These are phyloP conservation scores for Dipteronia dyeriana DNA, from an alignment of 345 rosid species.

Conservation along the genomic window DNA sequence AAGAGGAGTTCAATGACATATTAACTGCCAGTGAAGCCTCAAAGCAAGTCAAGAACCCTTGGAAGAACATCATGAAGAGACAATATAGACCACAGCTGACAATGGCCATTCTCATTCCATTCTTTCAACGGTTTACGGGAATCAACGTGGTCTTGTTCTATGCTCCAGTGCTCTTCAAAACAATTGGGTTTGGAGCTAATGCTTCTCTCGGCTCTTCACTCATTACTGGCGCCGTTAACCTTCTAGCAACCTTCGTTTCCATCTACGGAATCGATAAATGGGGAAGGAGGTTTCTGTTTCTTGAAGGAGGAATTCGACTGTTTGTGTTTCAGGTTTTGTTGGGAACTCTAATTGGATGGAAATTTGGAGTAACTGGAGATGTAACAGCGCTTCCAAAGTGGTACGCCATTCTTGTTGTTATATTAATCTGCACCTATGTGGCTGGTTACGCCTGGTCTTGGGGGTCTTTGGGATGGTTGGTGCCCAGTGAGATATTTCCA, in stretches of 20 bases:
- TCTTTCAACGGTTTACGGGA: too few relatives aligned
- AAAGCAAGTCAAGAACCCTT: too few relatives aligned
- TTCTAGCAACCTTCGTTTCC: constrained; percentile 34
- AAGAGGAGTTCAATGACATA: too few relatives aligned
- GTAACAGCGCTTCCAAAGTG: neutral
- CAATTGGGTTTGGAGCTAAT: constrained; percentile 47
- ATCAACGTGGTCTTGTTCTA: constrained; percentile 53
- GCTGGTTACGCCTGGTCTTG: neutral
- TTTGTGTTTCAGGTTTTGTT: constrained; percentile 31
- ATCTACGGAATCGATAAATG: constrained; percentile 34
- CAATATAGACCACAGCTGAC: too few relatives aligned
- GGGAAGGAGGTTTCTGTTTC: constrained; percentile 46
- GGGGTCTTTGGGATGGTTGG: constrained; percentile 12
- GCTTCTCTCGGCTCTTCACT: constrained; percentile 41
- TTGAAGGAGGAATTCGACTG: constrained; percentile 50
- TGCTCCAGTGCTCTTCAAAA: constrained; percentile 51
- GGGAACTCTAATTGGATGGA: constrained; percentile 2
- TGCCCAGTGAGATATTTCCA: constrained; percentile 8
- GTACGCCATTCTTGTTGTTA: neutral
- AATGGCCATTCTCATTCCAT: too few relatives aligned
- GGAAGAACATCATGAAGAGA: too few relatives aligned
- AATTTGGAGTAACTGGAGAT: neutral
- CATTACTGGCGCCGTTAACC: constrained; percentile 37
- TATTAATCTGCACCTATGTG: neutral
- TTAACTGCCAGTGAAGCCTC: too few relatives aligned